Evolutionary conservation across 1,284 basidiomycete species (phyloP).

Genomic region (Crucibulum cyathiforme): DNA sequence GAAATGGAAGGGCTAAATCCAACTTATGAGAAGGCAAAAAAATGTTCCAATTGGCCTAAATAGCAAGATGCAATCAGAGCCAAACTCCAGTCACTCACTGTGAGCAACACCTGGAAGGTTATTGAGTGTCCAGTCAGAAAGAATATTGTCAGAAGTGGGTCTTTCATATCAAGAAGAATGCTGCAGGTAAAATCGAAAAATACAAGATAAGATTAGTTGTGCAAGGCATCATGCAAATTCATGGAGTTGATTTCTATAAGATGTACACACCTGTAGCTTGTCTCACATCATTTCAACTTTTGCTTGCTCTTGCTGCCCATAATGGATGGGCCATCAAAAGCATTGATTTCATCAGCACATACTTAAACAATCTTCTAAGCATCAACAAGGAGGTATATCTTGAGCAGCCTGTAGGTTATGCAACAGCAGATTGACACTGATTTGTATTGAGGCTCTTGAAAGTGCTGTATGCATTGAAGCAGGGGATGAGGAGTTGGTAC

Average conservation of each 20-base stretch:
- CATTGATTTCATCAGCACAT: neutral
- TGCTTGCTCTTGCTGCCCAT: neutral
- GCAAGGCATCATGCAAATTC: neutral
- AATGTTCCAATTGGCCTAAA: neutral
- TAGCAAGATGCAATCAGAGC: neutral
- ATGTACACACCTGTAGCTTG: neutral
- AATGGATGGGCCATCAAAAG: neutral
- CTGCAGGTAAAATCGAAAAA: neutral
- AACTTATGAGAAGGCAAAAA: neutral
- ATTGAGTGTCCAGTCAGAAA: neutral
- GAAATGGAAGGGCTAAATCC: neutral
- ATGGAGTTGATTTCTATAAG: neutral
- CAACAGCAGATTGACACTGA: neutral
- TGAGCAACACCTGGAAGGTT: slow-evolving; percentile 2
- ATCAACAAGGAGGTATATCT: neutral
- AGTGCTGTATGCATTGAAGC: neutral
- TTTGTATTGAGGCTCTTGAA: slow-evolving; percentile 1
- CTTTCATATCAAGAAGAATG: neutral
- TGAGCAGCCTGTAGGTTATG: neutral
- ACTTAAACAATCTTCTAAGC: neutral
- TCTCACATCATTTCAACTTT: neutral
- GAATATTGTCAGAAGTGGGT: neutral
- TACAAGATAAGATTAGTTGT: neutral
- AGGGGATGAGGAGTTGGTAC: neutral
- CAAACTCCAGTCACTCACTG: neutral